Evolutionary conservation across 495 filamentous ascomycete species (phyloP).

Genomic region (Recurvomyces mirabilis): DNA sequence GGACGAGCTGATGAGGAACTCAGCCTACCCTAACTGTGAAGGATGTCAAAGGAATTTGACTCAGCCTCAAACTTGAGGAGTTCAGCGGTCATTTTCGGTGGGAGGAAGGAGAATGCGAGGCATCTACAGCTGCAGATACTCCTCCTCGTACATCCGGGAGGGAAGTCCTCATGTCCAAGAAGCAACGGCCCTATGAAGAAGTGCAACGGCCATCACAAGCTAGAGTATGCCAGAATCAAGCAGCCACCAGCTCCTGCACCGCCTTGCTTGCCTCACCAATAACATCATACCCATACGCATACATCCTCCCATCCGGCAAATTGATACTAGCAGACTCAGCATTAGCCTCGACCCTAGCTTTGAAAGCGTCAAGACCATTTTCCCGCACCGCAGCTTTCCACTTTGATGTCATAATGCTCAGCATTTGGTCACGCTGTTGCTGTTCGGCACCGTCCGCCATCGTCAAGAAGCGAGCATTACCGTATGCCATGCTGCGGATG

Average conservation of each 20-base stretch:
- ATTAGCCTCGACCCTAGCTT: not conserved
- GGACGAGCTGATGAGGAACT: no score
- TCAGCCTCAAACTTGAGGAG: no score
- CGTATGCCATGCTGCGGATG: conserved; percentile 1
- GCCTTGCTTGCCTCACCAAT: not conserved
- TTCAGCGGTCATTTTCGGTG: no score
- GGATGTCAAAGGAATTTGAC: no score
- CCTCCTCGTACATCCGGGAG: no score
- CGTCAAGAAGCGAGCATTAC: not conserved
- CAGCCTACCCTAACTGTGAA: no score
- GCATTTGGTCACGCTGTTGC: not conserved
- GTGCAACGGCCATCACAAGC: no score
- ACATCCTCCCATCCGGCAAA: not conserved
- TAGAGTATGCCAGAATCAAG: no score
- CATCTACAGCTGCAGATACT: no score
- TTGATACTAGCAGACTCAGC: not conserved
- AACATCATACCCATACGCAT: conserved; percentile 1
- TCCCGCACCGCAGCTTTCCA: conserved; percentile 5
- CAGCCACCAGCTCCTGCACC: not conserved
- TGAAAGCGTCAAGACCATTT: not conserved
- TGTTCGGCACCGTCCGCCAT: conserved; percentile 1
- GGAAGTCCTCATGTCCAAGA: no score
- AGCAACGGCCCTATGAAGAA: no score
- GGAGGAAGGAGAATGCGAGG: no score
- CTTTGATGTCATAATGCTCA: not conserved